phyloP scores from a whole-genome alignment of 805 yeast species.

The Candida pini region DNA sequence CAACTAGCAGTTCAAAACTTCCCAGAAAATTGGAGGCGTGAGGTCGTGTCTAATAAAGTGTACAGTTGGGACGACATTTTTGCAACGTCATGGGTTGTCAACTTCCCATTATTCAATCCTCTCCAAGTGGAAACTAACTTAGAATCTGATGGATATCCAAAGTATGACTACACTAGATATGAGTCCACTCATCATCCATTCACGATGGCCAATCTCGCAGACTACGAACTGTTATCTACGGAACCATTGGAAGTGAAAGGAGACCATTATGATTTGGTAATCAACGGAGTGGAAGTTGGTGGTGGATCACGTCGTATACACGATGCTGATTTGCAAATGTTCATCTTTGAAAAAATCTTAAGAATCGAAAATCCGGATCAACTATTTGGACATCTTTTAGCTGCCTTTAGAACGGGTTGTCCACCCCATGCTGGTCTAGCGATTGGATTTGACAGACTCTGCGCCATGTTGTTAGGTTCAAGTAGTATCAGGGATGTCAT shows the following conservation, averaged over 20 bases:
- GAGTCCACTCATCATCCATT: constrained; percentile 95
- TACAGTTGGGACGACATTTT: constrained; percentile 31
- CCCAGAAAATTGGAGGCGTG: constrained; percentile 48
- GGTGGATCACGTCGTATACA: constrained; percentile 97
- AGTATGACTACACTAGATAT: constrained; percentile 41
- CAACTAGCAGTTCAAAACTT: constrained; percentile 59
- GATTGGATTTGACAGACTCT: constrained; percentile 86
- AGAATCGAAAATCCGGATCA: constrained; percentile 50
- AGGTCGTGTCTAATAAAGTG: constrained; percentile 15
- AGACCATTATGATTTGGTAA: constrained; percentile 88
- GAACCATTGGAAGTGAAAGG: constrained; percentile 69
- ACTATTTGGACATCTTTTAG: constrained; percentile 79
- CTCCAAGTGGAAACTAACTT: constrained; percentile 32
- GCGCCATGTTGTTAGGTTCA: constrained; percentile 82
- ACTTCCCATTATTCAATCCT: constrained; percentile 90
- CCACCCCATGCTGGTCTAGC: constrained; percentile 99
- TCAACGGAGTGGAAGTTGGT: constrained; percentile 93
- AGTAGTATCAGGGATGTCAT: constrained; percentile 84
- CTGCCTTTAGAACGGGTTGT: constrained; percentile 83
- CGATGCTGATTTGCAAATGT: constrained; percentile 72
- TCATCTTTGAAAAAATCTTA: constrained; percentile 60
- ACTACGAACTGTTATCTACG: constrained; percentile 48
- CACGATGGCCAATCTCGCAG: constrained; percentile 80
- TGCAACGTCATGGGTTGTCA: constrained; percentile 81
- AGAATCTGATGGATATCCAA: constrained; percentile 45